These are phyloP conservation scores for Volvariella volvacea DNA, from an alignment of 1,284 basidiomycete species.

Conservation along the genomic window DNA sequence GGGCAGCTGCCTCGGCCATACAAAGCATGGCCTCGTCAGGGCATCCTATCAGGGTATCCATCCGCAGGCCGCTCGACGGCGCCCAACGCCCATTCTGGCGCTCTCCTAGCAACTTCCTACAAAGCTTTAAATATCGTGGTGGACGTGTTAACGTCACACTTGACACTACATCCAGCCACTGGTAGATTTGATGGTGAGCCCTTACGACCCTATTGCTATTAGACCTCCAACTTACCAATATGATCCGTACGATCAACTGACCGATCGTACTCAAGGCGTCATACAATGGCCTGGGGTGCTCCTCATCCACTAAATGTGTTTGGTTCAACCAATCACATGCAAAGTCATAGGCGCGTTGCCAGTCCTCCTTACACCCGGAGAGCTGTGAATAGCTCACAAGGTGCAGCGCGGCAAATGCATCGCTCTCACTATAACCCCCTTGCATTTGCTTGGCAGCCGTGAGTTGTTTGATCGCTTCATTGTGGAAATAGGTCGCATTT, in stretches of 20 bases:
- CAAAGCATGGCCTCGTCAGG: constrained; percentile 70
- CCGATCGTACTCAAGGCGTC: constrained; percentile 43
- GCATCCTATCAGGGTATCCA: constrained; percentile 67
- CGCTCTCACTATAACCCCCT: constrained; percentile 51
- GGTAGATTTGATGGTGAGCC: constrained; percentile 10
- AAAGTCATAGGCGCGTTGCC: constrained; percentile 58
- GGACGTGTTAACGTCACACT: constrained; percentile 53
- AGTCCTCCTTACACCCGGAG: constrained; percentile 56
- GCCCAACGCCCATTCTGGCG: constrained; percentile 19
- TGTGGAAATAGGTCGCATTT: constrained; percentile 58
- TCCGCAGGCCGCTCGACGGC: constrained; percentile 25
- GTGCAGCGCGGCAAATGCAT: constrained; percentile 70
- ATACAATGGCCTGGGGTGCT: constrained; percentile 55
- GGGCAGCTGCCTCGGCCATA: constrained; percentile 63
- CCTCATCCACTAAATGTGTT: constrained; percentile 51
- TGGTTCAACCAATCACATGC: constrained; percentile 68
- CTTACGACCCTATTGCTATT: constrained; percentile 3
- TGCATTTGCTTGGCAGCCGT: constrained; percentile 40
- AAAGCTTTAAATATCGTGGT: constrained; percentile 60
- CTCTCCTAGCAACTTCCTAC: constrained; percentile 48
- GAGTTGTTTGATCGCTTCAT: constrained; percentile 54
- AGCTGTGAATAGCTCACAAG: constrained; percentile 64
- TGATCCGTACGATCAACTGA: constrained; percentile 59
- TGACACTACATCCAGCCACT: constrained; percentile 76
- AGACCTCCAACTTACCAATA: constrained; percentile 47